phyloP scores from a whole-genome alignment of 768 basidiomycete genomes.

The Lentinus brumalis region DNA sequence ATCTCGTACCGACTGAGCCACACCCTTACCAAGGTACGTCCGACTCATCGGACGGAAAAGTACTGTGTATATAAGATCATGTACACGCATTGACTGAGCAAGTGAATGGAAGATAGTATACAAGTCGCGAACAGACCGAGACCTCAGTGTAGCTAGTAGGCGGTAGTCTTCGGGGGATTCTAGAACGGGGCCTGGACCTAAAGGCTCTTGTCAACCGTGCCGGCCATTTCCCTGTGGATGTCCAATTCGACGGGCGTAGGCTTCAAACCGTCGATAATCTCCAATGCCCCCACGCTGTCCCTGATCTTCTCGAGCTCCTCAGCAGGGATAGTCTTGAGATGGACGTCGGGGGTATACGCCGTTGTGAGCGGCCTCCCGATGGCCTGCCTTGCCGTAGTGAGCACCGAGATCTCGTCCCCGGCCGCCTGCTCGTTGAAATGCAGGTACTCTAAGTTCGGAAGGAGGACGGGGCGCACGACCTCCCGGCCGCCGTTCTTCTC shows the following conservation, averaged over 20 bases:
- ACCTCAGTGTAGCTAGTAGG: too few species aligned
- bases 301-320: constrained; percentile 8
- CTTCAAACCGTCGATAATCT: neutral
- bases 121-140: too few species aligned
- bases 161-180: too few species aligned
- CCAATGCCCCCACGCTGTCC: neutral
- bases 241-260: constrained; percentile 6
- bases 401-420: constrained; percentile 34
- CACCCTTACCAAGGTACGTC: too few species aligned
- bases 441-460: constrained; percentile 47
- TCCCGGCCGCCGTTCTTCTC: constrained; percentile 7
- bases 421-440: constrained; percentile 6
- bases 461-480: constrained; percentile 30
- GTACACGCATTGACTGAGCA: too few species aligned
- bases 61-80: too few species aligned
- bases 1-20: too few species aligned
- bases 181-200: neutral
- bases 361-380: constrained; percentile 50
- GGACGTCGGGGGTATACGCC: constrained; percentile 41
- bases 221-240: constrained; percentile 2
- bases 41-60: too few species aligned
- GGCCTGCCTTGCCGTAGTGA: constrained; percentile 38
- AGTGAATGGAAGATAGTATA: too few species aligned
- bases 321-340: neutral
- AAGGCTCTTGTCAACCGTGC: neutral